These are phyloP conservation scores for Cantharellus anzutake DNA, from an alignment of 768 basidiomycete species.

Conservation along the genomic window DNA sequence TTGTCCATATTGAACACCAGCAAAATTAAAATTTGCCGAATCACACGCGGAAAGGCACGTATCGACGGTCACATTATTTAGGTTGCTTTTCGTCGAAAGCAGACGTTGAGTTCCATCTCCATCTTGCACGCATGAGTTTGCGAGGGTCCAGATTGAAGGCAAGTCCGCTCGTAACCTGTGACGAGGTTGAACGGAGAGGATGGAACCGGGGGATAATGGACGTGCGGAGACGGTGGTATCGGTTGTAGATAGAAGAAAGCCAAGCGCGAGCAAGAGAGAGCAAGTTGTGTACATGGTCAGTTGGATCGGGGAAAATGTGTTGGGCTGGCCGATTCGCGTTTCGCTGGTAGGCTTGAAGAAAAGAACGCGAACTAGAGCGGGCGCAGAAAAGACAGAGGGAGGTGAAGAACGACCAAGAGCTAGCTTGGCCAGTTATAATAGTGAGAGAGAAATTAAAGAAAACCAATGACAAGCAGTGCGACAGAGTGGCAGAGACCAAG, in stretches of 20 bases:
- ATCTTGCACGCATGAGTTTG: background rate
- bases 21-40: background rate
- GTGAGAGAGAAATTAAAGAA: too few relatives aligned
- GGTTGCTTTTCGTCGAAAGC: background rate
- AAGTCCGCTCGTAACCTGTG: background rate
- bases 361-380: background rate
- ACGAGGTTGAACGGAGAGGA: background rate
- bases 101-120: background rate
- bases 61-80: background rate
- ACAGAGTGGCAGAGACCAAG: too few relatives aligned
- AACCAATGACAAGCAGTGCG: too few relatives aligned
- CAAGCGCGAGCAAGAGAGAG: too few relatives aligned
- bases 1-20: slow-evolving; percentile 5
- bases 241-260: background rate
- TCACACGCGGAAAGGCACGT: background rate
- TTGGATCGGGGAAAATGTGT: too few relatives aligned
- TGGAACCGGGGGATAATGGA: background rate
- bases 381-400: background rate
- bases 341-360: background rate
- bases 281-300: too few relatives aligned
- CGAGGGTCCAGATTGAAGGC: background rate
- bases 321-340: too few relatives aligned
- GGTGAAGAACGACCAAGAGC: too few relatives aligned
- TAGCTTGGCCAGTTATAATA: too few relatives aligned
- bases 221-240: background rate